Evolutionary conservation across 371 early-diverging fungal species (phyloP).

Genomic region (Blakeslea trispora): DNA sequence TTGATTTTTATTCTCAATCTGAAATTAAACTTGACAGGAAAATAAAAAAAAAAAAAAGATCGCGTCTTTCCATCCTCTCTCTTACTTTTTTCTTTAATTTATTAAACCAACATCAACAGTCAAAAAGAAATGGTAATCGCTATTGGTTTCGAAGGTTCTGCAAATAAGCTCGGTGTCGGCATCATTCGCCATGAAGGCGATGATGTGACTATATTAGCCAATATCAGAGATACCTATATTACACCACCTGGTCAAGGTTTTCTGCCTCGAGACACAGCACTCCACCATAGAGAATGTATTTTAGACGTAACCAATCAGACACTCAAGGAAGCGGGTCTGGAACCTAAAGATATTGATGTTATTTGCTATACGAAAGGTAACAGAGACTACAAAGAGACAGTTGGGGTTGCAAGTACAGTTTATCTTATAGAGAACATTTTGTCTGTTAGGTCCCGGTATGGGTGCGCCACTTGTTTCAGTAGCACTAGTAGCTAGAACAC

Average conservation of each 20-base stretch:
- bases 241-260: constrained; percentile 99
- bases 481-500: constrained; percentile 95
- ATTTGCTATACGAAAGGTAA: constrained; percentile 95
- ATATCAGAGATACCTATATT: constrained; percentile 94
- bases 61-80: background rate
- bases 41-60: background rate
- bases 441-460: constrained; percentile 94
- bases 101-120: background rate
- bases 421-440: background rate
- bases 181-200: constrained; percentile 80
- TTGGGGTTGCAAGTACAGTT: no score
- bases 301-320: constrained; percentile 81
- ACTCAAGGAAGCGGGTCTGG: constrained; percentile 76
- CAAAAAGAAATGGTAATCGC: constrained; percentile 49
- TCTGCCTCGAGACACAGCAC: constrained; percentile 95
- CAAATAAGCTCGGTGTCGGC: constrained; percentile 99
- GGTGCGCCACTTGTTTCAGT: constrained; percentile 93
- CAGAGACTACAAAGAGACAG: no score
- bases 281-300: constrained; percentile 91
- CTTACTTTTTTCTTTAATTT: background rate
- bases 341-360: constrained; percentile 81
- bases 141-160: constrained; percentile 95
- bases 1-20: no score
- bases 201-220: constrained; percentile 79
- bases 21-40: background rate